Base-by-base conservation (phyloP, 352 stramenopile genomes). In the Phytophthora idaei region DNA sequence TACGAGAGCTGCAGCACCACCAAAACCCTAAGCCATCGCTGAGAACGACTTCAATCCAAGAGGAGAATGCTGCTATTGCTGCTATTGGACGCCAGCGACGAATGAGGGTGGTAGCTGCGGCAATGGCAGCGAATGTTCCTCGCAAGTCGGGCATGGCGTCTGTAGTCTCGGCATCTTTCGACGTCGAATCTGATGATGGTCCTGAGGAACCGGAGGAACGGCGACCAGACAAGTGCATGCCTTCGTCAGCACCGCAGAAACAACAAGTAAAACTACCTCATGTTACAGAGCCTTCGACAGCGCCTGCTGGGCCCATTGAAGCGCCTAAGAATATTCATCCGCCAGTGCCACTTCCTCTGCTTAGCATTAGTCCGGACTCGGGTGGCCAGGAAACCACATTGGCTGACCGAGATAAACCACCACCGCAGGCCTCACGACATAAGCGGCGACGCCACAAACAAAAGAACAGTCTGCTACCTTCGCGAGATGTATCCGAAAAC, bases 41-140 rank as follows among this genome's bases (percentile, higher is more conserved):
- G 25, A 69, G 45, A 44, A 55, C 41, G 5, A 15, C 27, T 3
- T 57, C 50, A 44, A 56, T 64, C 4, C 31, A 29, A 8, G 41
- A 69, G 17, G 65, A 58, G 6, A 64, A 64, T 56, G 57, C 51
- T 55, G 64, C 36, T 31, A 71, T 73, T 64, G 66, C 66, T 49
- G 66, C 59, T 46, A 14, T 59, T 32, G 66, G 66, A 25, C 60
- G 60, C 3, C 27, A 69, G n/a, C 66, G 66, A 17, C 37, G 66
- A 52, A 64, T 69, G 60, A 69, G 60, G 31, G 41, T 66, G 0
- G 66, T 59, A 2, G 66, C 66, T 51, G 60, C 54, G 5, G 60
- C 60, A 3, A 42, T 66, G 49, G 66, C 60, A 3, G 12, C 53
- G 8, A 69, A 69, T 44, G 36, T 69, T 7, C 12, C 60, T 32